Conservation (phyloP, 805 yeast genomes). For the Metschnikowia lachancei region DNA sequence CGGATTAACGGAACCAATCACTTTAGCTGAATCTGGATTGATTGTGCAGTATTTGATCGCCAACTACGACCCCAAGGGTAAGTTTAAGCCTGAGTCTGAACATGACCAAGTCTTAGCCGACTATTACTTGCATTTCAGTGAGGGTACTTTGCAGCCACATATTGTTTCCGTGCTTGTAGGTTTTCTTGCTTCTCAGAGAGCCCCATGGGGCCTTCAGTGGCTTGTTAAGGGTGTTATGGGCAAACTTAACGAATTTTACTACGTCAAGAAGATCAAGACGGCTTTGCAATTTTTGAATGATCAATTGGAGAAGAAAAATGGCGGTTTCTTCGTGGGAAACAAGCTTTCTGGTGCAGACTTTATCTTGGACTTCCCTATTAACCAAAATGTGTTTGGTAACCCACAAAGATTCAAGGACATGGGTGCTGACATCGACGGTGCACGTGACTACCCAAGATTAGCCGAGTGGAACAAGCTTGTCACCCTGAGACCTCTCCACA, state of each 20-base stretch:
- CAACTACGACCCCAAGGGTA: slow-evolving; percentile 45
- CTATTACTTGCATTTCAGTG: slow-evolving; percentile 27
- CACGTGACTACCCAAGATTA: slow-evolving; percentile 16
- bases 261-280: slow-evolving; percentile 23
- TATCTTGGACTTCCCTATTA: slow-evolving; percentile 36
- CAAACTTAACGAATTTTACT: slow-evolving; percentile 28
- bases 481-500: slow-evolving; percentile 12
- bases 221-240: slow-evolving; percentile 24
- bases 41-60: slow-evolving; percentile 51
- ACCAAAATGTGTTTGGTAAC: slow-evolving; percentile 18
- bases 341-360: slow-evolving; percentile 40
- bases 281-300: slow-evolving; percentile 31
- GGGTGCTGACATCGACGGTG: slow-evolving; percentile 11
- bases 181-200: slow-evolving; percentile 23
- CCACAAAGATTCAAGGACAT: slow-evolving; percentile 7
- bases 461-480: slow-evolving; percentile 21
- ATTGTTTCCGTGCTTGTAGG: slow-evolving; percentile 26
- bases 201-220: slow-evolving; percentile 28
- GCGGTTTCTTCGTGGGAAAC: slow-evolving; percentile 39
- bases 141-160: slow-evolving; percentile 26
- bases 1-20: slow-evolving; percentile 17
- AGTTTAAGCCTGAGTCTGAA: slow-evolving; percentile 37
- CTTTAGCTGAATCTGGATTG: slow-evolving; percentile 59
- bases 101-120: slow-evolving; percentile 29
- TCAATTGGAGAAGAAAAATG: slow-evolving; percentile 29